These are phyloP conservation scores for Aureobasidium namibiae DNA, from an alignment of 2,329 filamentous ascomycete genomes.

Conservation along the genomic window DNA sequence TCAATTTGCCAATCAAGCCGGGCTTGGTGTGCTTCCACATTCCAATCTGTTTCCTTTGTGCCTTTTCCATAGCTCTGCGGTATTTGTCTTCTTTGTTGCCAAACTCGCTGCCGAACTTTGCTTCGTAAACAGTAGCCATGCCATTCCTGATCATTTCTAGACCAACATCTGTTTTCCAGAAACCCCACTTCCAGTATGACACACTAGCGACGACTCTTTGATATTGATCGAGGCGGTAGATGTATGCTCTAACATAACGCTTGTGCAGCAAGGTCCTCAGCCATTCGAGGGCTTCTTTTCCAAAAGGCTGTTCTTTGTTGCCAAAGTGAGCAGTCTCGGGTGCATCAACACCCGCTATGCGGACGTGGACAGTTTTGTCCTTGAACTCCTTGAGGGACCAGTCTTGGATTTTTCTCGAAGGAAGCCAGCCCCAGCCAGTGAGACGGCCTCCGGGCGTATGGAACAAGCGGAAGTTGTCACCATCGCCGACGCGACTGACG, in stretches of 20 bases:
- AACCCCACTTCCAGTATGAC: constrained; percentile 51
- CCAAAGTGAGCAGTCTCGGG: constrained; percentile 93
- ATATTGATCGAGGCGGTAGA: constrained; percentile 86
- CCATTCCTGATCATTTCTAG: constrained; percentile 81
- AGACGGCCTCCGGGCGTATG: constrained; percentile 88
- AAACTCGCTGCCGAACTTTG: constrained; percentile 82
- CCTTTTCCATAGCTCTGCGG: constrained; percentile 50
- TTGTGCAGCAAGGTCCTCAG: constrained; percentile 64
- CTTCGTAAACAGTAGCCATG: constrained; percentile 87
- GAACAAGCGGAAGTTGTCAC: constrained; percentile 88
- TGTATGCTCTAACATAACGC: constrained; percentile 68
- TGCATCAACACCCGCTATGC: constrained; percentile 86
- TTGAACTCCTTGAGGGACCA: constrained; percentile 11
- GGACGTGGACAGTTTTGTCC: constrained; percentile 64
- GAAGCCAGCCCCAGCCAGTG: constrained; percentile 66
- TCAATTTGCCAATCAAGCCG: constrained; percentile 30
- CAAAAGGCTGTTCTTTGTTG: constrained; percentile 72
- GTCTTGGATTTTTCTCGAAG: constrained; percentile 15
- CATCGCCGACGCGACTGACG: constrained; percentile 92
- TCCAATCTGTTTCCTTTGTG: constrained; percentile 33
- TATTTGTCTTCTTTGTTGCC: constrained; percentile 57
- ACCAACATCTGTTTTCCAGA: constrained; percentile 72
- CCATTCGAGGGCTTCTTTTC: constrained; percentile 73
- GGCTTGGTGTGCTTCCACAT: constrained; percentile 57
- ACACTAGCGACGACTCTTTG: constrained; percentile 83